Conservation (phyloP, 352 stramenopile genomes). For the Phytopythium aichiense region DNA sequence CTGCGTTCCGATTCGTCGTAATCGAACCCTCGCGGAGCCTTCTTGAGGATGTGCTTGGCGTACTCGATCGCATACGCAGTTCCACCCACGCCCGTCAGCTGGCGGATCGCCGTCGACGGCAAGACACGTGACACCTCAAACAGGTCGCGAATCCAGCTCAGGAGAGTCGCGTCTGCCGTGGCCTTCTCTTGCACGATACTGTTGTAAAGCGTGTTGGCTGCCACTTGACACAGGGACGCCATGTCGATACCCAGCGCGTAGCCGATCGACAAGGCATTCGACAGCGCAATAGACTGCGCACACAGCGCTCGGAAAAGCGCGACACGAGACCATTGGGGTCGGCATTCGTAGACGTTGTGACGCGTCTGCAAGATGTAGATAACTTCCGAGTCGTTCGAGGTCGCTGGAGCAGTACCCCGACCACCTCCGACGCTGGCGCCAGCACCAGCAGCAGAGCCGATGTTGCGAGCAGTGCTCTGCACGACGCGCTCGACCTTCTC, state of each 20-base stretch:
- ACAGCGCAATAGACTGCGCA: conserved; percentile 43
- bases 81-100: conserved; percentile 56
- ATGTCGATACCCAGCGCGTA: conserved; percentile 87
- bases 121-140: conserved; percentile 66
- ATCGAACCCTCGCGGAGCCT: conserved; percentile 24
- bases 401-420: neutral
- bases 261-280: conserved; percentile 76
- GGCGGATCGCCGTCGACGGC: conserved; percentile 62
- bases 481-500: conserved; percentile 71
- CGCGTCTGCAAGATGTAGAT: conserved; percentile 83
- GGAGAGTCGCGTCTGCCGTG: conserved; percentile 17
- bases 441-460: conserved; percentile 1
- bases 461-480: conserved; percentile 44
- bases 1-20: conserved; percentile 38
- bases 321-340: conserved; percentile 78
- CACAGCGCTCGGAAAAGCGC: conserved; percentile 76
- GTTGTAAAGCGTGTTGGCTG: conserved; percentile 71
- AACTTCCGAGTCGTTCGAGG: conserved; percentile 39
- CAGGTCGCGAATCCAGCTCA: conserved; percentile 74
- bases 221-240: conserved; percentile 81
- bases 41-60: conserved; percentile 44
- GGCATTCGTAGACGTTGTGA: conserved; percentile 83
- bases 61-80: conserved; percentile 55
- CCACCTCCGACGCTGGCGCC: conserved; percentile 12
- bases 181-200: conserved; percentile 23